phyloP scores from a whole-genome alignment of 2,329 filamentous ascomycete species.

The Cladosporium colombiae region DNA sequence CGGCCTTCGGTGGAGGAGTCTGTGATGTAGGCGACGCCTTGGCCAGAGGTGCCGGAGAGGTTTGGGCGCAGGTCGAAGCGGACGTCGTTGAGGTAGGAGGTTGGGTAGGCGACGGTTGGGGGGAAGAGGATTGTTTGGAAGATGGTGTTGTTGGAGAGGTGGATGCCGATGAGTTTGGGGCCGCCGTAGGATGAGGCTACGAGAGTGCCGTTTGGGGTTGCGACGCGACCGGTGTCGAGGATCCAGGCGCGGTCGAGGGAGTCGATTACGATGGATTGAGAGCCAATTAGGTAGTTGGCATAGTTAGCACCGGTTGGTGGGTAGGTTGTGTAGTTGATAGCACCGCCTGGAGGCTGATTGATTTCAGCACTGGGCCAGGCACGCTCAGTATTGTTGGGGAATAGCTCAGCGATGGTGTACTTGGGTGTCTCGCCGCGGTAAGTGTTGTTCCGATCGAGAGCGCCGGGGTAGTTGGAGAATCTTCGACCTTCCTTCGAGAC shows the following conservation, averaged over 20 bases:
- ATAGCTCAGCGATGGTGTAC: constrained; percentile 53
- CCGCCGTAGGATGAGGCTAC: constrained; percentile 50
- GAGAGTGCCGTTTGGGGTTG: constrained; percentile 46
- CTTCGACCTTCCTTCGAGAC: constrained; percentile 53
- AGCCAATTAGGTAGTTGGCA: constrained; percentile 52
- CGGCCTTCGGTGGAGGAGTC: constrained; percentile 52
- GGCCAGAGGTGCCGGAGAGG: constrained; percentile 42
- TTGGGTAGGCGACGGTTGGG: constrained; percentile 47
- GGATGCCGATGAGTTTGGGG: constrained; percentile 53
- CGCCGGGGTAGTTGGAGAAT: constrained; percentile 55
- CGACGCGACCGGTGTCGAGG: constrained; percentile 53
- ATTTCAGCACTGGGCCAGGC: constrained; percentile 47
- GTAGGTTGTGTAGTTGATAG: constrained; percentile 53
- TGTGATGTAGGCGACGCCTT: constrained; percentile 56
- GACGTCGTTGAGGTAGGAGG: constrained; percentile 57
- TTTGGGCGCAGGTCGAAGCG: constrained; percentile 53
- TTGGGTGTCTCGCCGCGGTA: constrained; percentile 44
- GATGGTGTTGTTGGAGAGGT: constrained; percentile 48
- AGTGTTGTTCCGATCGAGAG: constrained; percentile 51
- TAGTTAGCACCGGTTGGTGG: constrained; percentile 51
- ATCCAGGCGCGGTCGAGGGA: constrained; percentile 54
- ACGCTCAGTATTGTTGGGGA: constrained; percentile 45
- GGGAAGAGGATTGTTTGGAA: constrained; percentile 56
- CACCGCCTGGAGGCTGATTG: constrained; percentile 52
- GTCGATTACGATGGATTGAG: constrained; percentile 56